Conservation (phyloP, 768 basidiomycete genomes). For the Coprinellus aureogranulatus region DNA sequence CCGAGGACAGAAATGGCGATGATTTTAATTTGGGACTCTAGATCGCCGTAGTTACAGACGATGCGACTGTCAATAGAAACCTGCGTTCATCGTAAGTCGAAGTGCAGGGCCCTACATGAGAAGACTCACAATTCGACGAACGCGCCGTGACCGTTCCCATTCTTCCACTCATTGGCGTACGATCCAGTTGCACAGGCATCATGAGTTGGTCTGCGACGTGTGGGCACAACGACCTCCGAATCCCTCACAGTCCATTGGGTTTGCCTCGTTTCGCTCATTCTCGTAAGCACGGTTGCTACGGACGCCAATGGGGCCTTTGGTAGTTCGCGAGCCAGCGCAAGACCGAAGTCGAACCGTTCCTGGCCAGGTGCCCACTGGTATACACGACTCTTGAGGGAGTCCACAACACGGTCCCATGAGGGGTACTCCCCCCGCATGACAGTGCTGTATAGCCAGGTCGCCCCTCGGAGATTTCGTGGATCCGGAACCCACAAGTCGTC, state of each 20-base stretch:
- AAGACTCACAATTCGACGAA: too few relatives aligned
- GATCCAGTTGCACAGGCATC: too few relatives aligned
- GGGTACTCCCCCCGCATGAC: constrained; percentile 1
- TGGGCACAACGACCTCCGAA: background rate
- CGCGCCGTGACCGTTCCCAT: too few relatives aligned
- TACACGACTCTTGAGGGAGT: background rate
- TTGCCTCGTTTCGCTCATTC: background rate
- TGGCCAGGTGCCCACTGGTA: background rate
- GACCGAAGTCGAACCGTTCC: too few relatives aligned
- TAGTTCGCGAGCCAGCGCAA: background rate
- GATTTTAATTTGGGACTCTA: too few relatives aligned
- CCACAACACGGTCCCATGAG: constrained; percentile 3
- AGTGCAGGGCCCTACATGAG: too few relatives aligned
- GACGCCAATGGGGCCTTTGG: background rate
- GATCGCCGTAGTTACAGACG: too few relatives aligned
- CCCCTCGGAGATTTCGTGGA: background rate
- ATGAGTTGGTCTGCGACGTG: too few relatives aligned
- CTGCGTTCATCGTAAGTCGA: too few relatives aligned
- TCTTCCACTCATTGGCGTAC: too few relatives aligned
- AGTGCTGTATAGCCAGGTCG: constrained; percentile 3
- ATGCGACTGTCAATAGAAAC: too few relatives aligned
- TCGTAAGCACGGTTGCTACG: background rate
- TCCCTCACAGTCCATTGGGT: background rate
- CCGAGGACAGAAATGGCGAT: too few relatives aligned
- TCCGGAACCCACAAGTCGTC: constrained; percentile 14